A percentile compares a stretch with the other conserved stretches of the same genome.
phyloP scores from a whole-genome alignment of 169 alveolate species.

The Eimeria praecox region DNA sequence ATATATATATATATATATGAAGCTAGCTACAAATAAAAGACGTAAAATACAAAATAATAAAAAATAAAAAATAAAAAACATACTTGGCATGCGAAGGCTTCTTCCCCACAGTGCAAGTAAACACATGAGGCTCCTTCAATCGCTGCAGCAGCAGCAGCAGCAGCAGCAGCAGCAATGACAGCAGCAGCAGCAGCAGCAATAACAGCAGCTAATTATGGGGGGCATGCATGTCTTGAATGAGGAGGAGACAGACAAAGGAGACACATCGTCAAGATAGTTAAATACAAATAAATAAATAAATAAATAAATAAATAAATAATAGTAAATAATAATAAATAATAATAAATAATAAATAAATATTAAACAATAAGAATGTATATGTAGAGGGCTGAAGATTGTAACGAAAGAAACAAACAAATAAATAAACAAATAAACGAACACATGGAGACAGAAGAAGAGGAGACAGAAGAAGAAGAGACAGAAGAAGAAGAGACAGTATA shows the following conservation, averaged over 20 bases:
- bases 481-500: neutral
- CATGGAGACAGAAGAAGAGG: no score
- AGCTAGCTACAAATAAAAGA: no score
- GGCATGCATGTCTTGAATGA: neutral
- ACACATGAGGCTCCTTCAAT: slow-evolving; percentile 50
- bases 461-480: neutral
- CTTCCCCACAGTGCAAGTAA: slow-evolving; percentile 76
- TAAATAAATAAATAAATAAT: no score
- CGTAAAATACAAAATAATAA: neutral
- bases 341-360: no score
- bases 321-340: no score
- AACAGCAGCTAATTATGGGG: neutral
- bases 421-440: no score
- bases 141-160: neutral
- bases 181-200: neutral
- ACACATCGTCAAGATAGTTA: no score
- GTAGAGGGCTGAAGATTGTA: neutral
- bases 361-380: no score
- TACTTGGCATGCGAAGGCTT: slow-evolving; percentile 79
- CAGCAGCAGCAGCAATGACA: neutral
- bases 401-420: no score
- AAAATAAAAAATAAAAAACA: neutral
- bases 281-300: no score
- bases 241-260: no score
- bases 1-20: neutral